A percentile compares a stretch with the other conserved stretches of the same genome.
phyloP scores from a whole-genome alignment of 2,329 filamentous ascomycete genomes.

The Pseudogymnoascus sp. region DNA sequence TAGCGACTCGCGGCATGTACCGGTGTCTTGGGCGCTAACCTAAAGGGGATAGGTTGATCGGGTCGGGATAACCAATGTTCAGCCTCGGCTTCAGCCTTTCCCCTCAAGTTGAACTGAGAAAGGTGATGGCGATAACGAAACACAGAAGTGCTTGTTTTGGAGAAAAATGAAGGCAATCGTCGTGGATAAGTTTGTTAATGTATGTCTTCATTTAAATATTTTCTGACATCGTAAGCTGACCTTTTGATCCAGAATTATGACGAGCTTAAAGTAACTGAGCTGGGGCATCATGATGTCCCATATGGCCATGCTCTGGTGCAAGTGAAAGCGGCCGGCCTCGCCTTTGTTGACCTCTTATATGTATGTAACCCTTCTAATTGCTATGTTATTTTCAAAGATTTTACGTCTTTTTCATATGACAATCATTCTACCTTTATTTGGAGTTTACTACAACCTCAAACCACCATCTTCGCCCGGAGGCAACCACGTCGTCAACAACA shows the following conservation, averaged over 20 bases:
- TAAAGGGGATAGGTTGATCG: neutral
- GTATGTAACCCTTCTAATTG: conserved; percentile 18
- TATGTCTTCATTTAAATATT: conserved; percentile 19
- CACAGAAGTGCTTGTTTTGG: neutral
- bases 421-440: neutral
- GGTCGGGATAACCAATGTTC: neutral
- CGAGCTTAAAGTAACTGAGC: conserved; percentile 27
- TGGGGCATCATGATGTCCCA: conserved; percentile 28
- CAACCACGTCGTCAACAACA: neutral
- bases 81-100: conserved; percentile 9
- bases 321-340: conserved; percentile 47
- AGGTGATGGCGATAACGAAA: neutral
- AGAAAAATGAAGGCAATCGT: conserved; percentile 33
- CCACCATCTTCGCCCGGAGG: neutral
- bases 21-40: neutral
- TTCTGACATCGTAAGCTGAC: conserved; percentile 15
- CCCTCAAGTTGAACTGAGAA: neutral
- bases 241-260: conserved; percentile 17
- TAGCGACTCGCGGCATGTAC: conserved; percentile 4
- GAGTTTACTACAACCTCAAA: neutral
- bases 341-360: conserved; percentile 53
- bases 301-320: conserved; percentile 35
- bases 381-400: neutral
- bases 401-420: neutral
- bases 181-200: conserved; percentile 29